These are phyloP conservation scores for Lachancea dasiensis DNA, from an alignment of 805 yeast genomes.

Conservation along the genomic window DNA sequence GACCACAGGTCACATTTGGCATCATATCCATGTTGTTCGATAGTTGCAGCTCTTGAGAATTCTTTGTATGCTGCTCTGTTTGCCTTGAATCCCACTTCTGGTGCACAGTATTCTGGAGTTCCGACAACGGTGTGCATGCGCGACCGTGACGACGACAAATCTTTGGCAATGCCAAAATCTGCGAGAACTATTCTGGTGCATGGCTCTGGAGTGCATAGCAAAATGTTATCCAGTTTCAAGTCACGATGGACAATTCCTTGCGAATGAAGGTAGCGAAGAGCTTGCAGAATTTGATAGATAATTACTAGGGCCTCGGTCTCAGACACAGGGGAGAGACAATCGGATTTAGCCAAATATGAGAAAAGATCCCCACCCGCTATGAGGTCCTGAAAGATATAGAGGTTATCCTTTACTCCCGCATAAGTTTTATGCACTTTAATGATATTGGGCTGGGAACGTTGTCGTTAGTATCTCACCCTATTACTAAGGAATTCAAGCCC, in stretches of 20 bases:
- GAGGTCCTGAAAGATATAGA: slow-evolving; percentile 45
- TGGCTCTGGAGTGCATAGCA: slow-evolving; percentile 48
- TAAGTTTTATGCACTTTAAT: slow-evolving; percentile 39
- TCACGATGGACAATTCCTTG: slow-evolving; percentile 59
- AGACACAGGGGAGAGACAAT: slow-evolving; percentile 37
- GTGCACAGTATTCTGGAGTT: slow-evolving; percentile 69
- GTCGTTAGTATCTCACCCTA: slow-evolving; percentile 10
- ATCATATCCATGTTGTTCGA: slow-evolving; percentile 40
- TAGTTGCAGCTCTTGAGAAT: slow-evolving; percentile 25
- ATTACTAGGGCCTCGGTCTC: slow-evolving; percentile 52
- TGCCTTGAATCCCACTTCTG: slow-evolving; percentile 51
- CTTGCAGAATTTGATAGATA: slow-evolving; percentile 50
- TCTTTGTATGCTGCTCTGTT: slow-evolving; percentile 25
- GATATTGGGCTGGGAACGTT: slow-evolving; percentile 41
- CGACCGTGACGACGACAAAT: slow-evolving; percentile 24
- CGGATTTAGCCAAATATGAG: slow-evolving; percentile 44
- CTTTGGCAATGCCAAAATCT: slow-evolving; percentile 60
- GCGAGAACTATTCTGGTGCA: slow-evolving; percentile 52
- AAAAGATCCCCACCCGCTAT: slow-evolving; percentile 55
- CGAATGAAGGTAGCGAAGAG: slow-evolving; percentile 49
- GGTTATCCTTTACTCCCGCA: slow-evolving; percentile 20
- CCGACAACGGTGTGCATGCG: slow-evolving; percentile 50
- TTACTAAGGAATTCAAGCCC: too few relatives aligned
- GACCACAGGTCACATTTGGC: slow-evolving; percentile 67
- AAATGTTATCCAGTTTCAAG: slow-evolving; percentile 58